Conservation (phyloP, 805 yeast species). For the Sungouiozyma ichnusensis region DNA sequence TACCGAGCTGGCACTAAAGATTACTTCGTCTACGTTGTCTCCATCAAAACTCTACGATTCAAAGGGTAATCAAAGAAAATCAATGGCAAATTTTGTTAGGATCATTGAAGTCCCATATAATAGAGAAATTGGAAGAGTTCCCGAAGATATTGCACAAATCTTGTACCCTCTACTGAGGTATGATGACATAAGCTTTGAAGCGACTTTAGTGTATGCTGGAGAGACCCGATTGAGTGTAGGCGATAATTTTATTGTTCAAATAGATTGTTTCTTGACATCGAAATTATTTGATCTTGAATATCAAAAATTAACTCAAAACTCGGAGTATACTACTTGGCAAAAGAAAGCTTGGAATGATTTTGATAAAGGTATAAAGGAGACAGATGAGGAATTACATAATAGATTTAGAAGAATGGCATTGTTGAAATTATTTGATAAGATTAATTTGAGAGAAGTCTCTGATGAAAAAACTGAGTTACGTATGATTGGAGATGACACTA, state of each 20-base stretch:
- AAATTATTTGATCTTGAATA: conserved; percentile 16
- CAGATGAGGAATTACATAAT: conserved; percentile 40
- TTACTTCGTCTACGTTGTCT: conserved; percentile 12
- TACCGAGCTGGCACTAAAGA: conserved; percentile 33
- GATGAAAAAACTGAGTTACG: conserved; percentile 12
- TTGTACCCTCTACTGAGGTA: conserved; percentile 52
- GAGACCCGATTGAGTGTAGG: conserved; percentile 52
- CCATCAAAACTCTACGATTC: conserved; percentile 14
- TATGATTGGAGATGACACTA: conserved; percentile 6
- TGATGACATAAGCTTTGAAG: conserved; percentile 43
- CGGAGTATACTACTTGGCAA: neutral
- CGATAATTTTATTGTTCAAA: conserved; percentile 58
- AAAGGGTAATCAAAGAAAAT: conserved; percentile 14
- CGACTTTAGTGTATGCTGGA: conserved; percentile 49
- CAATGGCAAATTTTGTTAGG: conserved; percentile 28
- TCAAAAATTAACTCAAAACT: conserved; percentile 1
- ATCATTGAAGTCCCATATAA: conserved; percentile 20
- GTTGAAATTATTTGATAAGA: conserved; percentile 42
- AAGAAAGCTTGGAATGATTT: conserved; percentile 6
- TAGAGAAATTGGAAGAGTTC: conserved; percentile 67
- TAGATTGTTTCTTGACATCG: conserved; percentile 52
- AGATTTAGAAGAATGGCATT: conserved; percentile 48
- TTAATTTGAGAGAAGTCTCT: conserved; percentile 25
- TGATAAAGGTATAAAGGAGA: conserved; percentile 32
- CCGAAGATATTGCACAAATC: conserved; percentile 56